Conservation (phyloP, 75 land plant species). For the Pinus taeda region DNA sequence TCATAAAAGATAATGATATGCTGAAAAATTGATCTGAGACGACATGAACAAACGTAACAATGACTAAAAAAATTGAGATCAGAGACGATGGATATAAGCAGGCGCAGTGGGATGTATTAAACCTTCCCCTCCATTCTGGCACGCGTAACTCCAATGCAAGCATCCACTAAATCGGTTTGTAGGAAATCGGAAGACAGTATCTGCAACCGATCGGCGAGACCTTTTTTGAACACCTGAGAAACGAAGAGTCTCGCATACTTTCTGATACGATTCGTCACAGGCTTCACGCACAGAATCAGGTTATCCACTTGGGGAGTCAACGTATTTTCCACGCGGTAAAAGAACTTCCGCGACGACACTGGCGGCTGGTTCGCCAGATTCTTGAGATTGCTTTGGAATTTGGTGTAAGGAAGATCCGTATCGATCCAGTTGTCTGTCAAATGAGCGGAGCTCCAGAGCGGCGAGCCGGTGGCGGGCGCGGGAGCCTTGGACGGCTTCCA, state of each 20-base stretch:
- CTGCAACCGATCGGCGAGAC: slow-evolving; percentile 69
- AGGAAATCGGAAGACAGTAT: slow-evolving; percentile 84
- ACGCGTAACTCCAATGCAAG: slow-evolving; percentile 71
- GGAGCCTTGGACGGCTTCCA: slow-evolving; percentile 21
- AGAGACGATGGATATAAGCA: too few species aligned
- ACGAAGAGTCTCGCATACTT: too few species aligned
- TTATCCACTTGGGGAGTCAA: slow-evolving; percentile 78
- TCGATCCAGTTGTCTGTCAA: too few species aligned
- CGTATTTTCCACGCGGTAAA: slow-evolving; percentile 93
- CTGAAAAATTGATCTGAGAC: too few species aligned
- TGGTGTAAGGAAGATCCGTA: too few species aligned
- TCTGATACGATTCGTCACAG: too few species aligned
- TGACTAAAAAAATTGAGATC: too few species aligned
- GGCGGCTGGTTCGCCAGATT: slow-evolving; percentile 60
- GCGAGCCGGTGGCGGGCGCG: slow-evolving; percentile 49
- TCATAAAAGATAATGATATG: too few species aligned
- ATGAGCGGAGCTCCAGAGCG: slow-evolving; percentile 60
- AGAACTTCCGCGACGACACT: slow-evolving; percentile 51
- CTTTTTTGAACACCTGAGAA: slow-evolving; percentile 26
- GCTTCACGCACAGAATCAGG: slow-evolving; percentile 16
- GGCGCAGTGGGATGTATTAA: too few species aligned
- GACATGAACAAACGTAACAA: too few species aligned
- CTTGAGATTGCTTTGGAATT: slow-evolving; percentile 44
- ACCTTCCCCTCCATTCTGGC: slow-evolving; percentile 60
- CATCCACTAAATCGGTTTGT: slow-evolving; percentile 80